Evolutionary conservation across 2,329 filamentous ascomycete species (phyloP).

Genomic region (Neofusicoccum ribis): DNA sequence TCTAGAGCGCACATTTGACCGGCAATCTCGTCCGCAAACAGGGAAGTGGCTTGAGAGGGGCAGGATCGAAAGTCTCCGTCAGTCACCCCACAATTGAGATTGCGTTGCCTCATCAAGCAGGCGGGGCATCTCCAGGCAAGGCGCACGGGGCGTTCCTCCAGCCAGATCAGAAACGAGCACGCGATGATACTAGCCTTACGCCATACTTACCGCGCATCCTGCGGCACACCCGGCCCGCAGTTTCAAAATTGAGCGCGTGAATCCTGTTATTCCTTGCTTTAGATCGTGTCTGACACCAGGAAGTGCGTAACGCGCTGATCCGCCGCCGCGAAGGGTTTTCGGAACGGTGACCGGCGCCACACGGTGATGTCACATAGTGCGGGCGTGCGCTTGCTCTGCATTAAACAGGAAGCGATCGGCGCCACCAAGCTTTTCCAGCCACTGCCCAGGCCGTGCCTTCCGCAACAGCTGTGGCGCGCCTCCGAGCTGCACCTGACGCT

Average conservation of each 20-base stretch:
- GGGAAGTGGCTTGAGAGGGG: not conserved
- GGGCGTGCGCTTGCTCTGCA: not conserved
- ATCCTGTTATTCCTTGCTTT: constrained; percentile 16
- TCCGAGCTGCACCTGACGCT: not conserved
- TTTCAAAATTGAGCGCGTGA: not conserved
- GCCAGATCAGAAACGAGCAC: not conserved
- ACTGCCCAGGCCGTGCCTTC: constrained; percentile 7
- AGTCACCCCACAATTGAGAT: not conserved
- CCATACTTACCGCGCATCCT: not conserved
- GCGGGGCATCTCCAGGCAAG: not conserved
- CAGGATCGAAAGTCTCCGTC: not conserved
- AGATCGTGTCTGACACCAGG: not conserved
- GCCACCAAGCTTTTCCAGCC: constrained; percentile 10
- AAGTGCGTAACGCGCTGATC: constrained; percentile 10
- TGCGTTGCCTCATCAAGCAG: not conserved
- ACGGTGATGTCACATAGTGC: constrained; percentile 11
- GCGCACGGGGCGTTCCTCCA: not conserved
- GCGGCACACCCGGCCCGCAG: not conserved
- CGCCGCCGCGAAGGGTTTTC: not conserved
- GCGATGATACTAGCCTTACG: constrained; percentile 19
- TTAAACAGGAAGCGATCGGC: not conserved
- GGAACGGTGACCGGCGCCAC: not conserved
- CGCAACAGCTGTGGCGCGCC: not conserved
- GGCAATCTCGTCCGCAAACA: not conserved
- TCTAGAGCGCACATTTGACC: too few species aligned